Evolutionary conservation across 495 filamentous ascomycete genomes (phyloP), one percentile per base, ranked within the genome.

Genomic region (Aspergillus egyptiacus): DNA sequence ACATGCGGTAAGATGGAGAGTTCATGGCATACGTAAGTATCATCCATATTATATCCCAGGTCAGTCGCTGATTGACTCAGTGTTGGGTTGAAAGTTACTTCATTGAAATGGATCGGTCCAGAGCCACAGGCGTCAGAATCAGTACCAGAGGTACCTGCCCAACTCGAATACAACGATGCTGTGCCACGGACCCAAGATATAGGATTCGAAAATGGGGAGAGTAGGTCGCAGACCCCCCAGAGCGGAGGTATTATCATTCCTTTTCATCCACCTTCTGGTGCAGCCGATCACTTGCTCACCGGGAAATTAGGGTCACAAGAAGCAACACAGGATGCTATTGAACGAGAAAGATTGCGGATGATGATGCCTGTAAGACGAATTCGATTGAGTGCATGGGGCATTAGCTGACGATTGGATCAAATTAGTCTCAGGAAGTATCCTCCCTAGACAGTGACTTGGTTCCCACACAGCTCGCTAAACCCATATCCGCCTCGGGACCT

Each of bases 11-110:
- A 14, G 17, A 68, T 70, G 54, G 56, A 69, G 24, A 58, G 64
- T 41, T 62, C 63, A 46, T 66, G 57, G 49, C 68, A 75, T 56
- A 51, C 54, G 66, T 69, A 51, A 35, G 56, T 55, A 36, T 2
- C 14, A 15, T 28, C 11, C 6, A 9, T 8, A 22, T 1, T 3
- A 5, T n/a, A n/a, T n/a, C n/a, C 25, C 46, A 10, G n/a, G 15
- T n/a, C 3, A 17, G 10, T 20, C 22, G 27, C 50, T 48, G 28
- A 52, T 48, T 31, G 9, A 32, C 10, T 17, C 10, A 65, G 65
- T 41, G 64, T 67, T 34, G 59, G 57, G 10, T 58, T 72, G 6
- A 66, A 65, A 23, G 56, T 71, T 14, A 68, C 65, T 18, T 60
- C 60, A 19, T 50, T 68, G 7, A 67, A 57, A 40, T 58, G 57